Percentiles rank a stretch among this genome's conserved stretches.
Evolutionary conservation across 169 alveolate genomes (phyloP).

Genomic region (Plasmodium coatneyi): DNA sequence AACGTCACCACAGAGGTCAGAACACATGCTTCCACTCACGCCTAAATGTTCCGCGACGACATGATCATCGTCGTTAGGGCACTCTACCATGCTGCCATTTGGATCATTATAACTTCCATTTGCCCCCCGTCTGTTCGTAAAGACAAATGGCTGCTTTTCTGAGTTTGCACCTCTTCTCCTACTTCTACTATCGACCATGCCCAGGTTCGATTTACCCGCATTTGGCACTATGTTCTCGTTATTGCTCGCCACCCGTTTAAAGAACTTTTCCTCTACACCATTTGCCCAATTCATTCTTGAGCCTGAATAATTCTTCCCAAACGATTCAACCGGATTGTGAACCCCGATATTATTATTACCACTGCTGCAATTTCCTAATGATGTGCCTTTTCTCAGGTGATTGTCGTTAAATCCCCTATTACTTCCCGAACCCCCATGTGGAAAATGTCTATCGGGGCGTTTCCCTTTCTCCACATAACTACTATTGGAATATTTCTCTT

Average conservation of each 20-base stretch:
- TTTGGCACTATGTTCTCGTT: not conserved
- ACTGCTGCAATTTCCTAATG: not conserved
- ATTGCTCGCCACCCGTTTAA: not conserved
- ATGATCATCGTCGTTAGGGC: slow-evolving; percentile 1
- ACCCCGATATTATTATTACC: not conserved
- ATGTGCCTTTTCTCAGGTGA: not conserved
- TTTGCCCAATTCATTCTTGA: slow-evolving; percentile 18
- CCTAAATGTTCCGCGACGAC: not conserved
- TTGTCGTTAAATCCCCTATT: not conserved
- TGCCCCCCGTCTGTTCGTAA: not conserved
- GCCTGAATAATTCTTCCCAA: slow-evolving; percentile 2
- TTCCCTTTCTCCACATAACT: slow-evolving; percentile 16
- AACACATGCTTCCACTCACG: not conserved
- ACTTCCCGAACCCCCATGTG: not conserved
- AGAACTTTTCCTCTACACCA: not conserved
- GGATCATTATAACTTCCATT: not conserved
- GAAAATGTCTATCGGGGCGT: not conserved
- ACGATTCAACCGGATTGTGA: not conserved
- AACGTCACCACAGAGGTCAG: not conserved
- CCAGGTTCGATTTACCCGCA: not conserved
- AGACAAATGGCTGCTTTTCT: not conserved
- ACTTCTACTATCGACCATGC: not conserved
- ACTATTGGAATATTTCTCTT: slow-evolving; percentile 8
- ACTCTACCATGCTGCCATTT: not conserved
- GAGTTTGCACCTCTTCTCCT: slow-evolving; percentile 16